phyloP scores from a whole-genome alignment of 2,329 filamentous ascomycete species.

The Nothophoma quercina region DNA sequence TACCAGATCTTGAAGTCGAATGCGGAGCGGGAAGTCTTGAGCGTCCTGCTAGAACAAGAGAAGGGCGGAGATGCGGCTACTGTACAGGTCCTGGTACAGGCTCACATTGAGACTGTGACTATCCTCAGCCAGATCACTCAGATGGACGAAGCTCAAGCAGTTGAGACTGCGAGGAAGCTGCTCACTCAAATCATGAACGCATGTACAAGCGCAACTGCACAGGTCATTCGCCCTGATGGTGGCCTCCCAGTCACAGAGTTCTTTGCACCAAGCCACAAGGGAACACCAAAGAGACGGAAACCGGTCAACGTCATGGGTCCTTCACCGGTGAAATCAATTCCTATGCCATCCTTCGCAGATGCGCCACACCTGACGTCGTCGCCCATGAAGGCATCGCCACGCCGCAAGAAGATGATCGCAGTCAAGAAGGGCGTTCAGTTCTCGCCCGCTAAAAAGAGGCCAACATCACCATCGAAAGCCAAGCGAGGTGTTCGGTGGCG shows the following conservation, averaged over 20 bases:
- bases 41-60: conserved; percentile 82
- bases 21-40: conserved; percentile 80
- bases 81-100: conserved; percentile 83
- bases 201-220: conserved; percentile 76
- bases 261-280: conserved; percentile 73
- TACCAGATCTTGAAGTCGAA: conserved; percentile 84
- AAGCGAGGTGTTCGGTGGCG: conserved; percentile 90
- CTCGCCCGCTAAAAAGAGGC: conserved; percentile 80
- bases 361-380: conserved; percentile 59
- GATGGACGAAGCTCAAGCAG: conserved; percentile 84
- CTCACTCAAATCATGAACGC: conserved; percentile 80
- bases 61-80: conserved; percentile 78
- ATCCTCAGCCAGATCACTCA: conserved; percentile 81
- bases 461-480: conserved; percentile 59
- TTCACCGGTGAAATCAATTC: conserved; percentile 55
- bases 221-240: conserved; percentile 91
- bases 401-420: conserved; percentile 71
- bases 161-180: conserved; percentile 78
- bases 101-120: conserved; percentile 90
- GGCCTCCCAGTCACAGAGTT: conserved; percentile 67
- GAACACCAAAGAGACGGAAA: conserved; percentile 78
- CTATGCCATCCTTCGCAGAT: conserved; percentile 41
- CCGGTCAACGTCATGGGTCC: conserved; percentile 56
- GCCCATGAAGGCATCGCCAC: conserved; percentile 80
- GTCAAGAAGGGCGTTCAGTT: conserved; percentile 78